Evolutionary conservation across 1,139 yeast genomes (phyloP).

Genomic region (Lodderomyces elongisporus): DNA sequence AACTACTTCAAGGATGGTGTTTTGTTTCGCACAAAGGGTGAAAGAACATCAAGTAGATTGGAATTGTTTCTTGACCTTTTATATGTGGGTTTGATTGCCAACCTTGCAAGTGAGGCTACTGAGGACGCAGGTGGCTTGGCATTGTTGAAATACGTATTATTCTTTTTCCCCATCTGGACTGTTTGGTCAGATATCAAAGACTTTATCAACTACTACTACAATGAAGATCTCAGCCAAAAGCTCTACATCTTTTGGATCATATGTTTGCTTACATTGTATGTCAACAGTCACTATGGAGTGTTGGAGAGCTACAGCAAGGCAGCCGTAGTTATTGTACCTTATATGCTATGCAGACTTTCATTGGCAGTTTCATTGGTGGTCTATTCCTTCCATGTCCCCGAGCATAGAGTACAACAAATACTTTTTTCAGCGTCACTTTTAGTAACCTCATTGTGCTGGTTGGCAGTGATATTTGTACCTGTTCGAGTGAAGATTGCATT

Average conservation of each 20-base stretch:
- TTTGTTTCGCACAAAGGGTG: constrained; percentile 52
- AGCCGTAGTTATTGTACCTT: constrained; percentile 43
- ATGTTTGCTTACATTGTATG: constrained; percentile 45
- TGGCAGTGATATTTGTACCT: constrained; percentile 41
- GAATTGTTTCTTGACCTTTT: constrained; percentile 61
- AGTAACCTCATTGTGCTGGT: constrained; percentile 39
- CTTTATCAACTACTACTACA: constrained; percentile 60
- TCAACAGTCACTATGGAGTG: constrained; percentile 45
- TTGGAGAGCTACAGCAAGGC: constrained; percentile 31
- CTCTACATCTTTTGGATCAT: constrained; percentile 52
- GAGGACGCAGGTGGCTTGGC: constrained; percentile 47
- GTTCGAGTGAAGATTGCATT: constrained; percentile 46
- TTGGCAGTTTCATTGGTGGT: constrained; percentile 29
- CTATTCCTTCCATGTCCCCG: constrained; percentile 49
- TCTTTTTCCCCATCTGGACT: constrained; percentile 57
- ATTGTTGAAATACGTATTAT: constrained; percentile 44
- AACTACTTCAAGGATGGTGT: constrained; percentile 58
- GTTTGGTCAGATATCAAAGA: constrained; percentile 65
- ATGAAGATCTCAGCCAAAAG: constrained; percentile 56
- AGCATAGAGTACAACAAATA: constrained; percentile 52
- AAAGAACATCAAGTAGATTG: constrained; percentile 46
- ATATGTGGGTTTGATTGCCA: constrained; percentile 62
- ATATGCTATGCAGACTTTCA: constrained; percentile 43
- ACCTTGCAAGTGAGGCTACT: constrained; percentile 52
- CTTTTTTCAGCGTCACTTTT: constrained; percentile 30